Evolutionary conservation across 257 asterid genomes (phyloP).

Genomic region (Solanum tarijense): DNA sequence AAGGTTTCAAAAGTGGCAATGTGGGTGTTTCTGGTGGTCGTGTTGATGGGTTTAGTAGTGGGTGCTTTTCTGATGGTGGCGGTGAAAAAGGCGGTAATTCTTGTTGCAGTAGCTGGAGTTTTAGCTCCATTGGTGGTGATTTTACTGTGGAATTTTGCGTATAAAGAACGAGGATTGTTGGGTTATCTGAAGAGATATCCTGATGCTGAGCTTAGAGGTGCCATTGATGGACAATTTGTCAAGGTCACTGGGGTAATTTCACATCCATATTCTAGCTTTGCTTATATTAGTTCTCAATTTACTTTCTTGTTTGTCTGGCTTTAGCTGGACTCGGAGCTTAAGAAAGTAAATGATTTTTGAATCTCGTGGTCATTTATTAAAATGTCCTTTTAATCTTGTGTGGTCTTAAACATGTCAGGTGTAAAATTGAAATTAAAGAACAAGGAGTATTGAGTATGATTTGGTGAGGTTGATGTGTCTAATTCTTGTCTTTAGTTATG

Average conservation of each 20-base stretch:
- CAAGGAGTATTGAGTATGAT: not conserved
- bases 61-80: conserved; percentile 78
- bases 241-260: conserved; percentile 97
- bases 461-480: not conserved
- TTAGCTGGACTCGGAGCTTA: not conserved
- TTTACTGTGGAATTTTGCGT: conserved; percentile 53
- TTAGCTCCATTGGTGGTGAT: conserved; percentile 31
- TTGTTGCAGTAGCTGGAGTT: conserved; percentile 51
- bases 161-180: conserved; percentile 32
- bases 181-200: conserved; percentile 48
- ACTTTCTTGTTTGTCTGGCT: not conserved
- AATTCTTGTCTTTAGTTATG: not conserved
- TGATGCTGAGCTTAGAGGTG: conserved; percentile 84
- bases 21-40: conserved; percentile 69
- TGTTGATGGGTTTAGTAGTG: conserved; percentile 77
- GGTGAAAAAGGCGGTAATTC: conserved; percentile 59
- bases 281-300: not conserved
- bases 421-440: not conserved
- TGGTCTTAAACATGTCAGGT: not conserved
- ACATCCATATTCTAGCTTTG: not conserved
- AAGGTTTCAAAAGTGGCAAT: conserved; percentile 77
- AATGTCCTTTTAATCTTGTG: not conserved
- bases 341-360: not conserved
- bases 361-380: not conserved
- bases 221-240: conserved; percentile 84